Percentiles rank a stretch among this genome's conserved stretches.
These are phyloP conservation scores for Arthrobotrys conoides DNA, from an alignment of 2,329 filamentous ascomycete species.

Conservation along the genomic window DNA sequence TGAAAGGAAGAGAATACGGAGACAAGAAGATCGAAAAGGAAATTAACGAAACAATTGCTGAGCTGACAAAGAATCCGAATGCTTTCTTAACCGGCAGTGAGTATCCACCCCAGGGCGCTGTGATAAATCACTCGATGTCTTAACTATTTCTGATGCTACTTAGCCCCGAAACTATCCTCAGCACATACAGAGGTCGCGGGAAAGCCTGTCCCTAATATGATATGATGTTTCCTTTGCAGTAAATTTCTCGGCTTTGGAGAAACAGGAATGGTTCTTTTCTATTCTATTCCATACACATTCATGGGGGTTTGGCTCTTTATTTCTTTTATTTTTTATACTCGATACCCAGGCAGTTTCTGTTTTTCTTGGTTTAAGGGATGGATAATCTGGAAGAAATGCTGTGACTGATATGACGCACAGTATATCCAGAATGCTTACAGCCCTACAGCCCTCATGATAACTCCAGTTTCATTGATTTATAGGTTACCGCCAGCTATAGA, in stretches of 20 bases:
- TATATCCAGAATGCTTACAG: neutral
- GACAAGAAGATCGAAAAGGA: constrained; percentile 57
- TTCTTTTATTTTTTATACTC: too few species aligned
- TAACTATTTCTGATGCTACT: neutral
- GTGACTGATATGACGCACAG: too few species aligned
- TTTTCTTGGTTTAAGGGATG: neutral
- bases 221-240: neutral
- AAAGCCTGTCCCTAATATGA: constrained; percentile 18
- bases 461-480: too few species aligned
- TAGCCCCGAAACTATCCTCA: constrained; percentile 1
- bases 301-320: neutral
- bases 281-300: neutral
- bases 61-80: constrained; percentile 46
- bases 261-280: neutral
- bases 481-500: too few species aligned
- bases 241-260: neutral
- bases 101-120: neutral
- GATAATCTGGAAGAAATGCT: neutral
- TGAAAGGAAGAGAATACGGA: constrained; percentile 51
- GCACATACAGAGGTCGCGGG: neutral
- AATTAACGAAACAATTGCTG: constrained; percentile 52
- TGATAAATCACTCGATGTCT: neutral
- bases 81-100: constrained; percentile 46
- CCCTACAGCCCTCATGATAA: too few species aligned
- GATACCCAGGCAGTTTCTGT: neutral